phyloP scores from a whole-genome alignment of 2,329 filamentous ascomycete species.

The Trichoderma pleuroti region DNA sequence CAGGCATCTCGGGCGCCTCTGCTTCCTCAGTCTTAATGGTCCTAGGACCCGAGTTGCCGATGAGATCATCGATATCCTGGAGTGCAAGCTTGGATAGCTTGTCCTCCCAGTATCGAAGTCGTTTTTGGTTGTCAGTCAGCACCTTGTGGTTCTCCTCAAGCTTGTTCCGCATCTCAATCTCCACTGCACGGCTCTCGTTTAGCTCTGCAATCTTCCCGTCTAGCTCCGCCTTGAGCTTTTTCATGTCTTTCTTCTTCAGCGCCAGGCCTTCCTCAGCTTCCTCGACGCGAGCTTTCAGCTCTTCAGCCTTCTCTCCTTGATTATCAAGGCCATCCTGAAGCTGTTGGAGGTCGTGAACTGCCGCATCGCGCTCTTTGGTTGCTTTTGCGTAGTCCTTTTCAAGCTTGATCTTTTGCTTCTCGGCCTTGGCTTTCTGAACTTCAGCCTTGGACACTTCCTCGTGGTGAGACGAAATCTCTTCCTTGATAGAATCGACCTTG shows the following conservation, averaged over 20 bases:
- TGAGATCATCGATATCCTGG: conserved; percentile 73
- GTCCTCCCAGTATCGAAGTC: conserved; percentile 80
- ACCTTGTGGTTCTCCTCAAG: conserved; percentile 94
- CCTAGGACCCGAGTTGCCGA: conserved; percentile 36
- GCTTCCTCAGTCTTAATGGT: conserved; percentile 28
- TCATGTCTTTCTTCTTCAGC: conserved; percentile 75
- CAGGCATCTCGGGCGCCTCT: conserved; percentile 22
- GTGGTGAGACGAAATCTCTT: conserved; percentile 74
- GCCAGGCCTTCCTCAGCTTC: conserved; percentile 77
- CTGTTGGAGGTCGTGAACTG: conserved; percentile 69
- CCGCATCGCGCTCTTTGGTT: conserved; percentile 70
- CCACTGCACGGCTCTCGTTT: conserved; percentile 81
- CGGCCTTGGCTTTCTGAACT: conserved; percentile 84
- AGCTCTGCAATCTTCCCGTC: conserved; percentile 82
- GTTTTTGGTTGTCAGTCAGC: conserved; percentile 79
- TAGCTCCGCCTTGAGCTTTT: conserved; percentile 75
- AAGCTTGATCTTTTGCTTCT: conserved; percentile 86
- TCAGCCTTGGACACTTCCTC: conserved; percentile 85
- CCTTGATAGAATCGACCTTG: conserved; percentile 84
- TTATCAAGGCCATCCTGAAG: conserved; percentile 74
- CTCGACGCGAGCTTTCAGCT: conserved; percentile 69
- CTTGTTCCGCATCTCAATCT: conserved; percentile 98
- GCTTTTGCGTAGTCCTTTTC: conserved; percentile 79
- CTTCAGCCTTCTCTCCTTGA: conserved; percentile 72
- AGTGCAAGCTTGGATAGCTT: conserved; percentile 80